Evolutionary conservation across 495 filamentous ascomycete genomes (phyloP).

Genomic region (Terfezia claveryi): DNA sequence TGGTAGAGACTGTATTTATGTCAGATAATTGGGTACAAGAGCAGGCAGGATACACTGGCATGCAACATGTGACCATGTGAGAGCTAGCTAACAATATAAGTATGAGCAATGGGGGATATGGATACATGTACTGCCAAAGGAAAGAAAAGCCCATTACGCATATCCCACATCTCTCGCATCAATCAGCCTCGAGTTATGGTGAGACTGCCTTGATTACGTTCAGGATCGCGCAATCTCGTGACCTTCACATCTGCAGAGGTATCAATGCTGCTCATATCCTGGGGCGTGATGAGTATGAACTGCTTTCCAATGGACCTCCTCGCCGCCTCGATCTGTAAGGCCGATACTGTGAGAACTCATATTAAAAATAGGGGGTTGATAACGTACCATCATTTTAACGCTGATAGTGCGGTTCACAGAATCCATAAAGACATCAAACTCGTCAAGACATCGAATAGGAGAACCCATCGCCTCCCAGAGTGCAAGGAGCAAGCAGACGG

Average conservation of each 20-base stretch:
- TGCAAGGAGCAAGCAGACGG: conserved; percentile 73
- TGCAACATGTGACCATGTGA: no score
- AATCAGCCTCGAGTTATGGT: background rate
- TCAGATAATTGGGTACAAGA: no score
- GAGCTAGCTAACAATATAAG: no score
- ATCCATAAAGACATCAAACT: conserved; percentile 99
- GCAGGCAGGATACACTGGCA: no score
- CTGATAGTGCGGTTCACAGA: conserved; percentile 82
- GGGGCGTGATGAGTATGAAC: conserved; percentile 91
- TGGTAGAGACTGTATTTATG: no score
- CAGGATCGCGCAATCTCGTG: conserved; percentile 32
- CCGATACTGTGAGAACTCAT: background rate
- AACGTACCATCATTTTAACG: conserved; percentile 76
- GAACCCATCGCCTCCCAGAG: conserved; percentile 98
- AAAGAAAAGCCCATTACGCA: no score
- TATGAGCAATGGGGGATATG: no score
- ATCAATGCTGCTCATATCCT: conserved; percentile 52
- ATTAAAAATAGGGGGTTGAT: background rate
- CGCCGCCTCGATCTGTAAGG: conserved; percentile 24
- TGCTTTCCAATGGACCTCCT: conserved; percentile 69
- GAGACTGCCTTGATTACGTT: background rate
- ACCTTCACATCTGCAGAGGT: conserved; percentile 58
- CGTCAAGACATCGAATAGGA: conserved; percentile 82
- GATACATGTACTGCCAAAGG: no score
- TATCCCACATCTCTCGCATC: background rate